phyloP scores from a whole-genome alignment of 257 asterid genomes.

The Solanum ossicruentum region DNA sequence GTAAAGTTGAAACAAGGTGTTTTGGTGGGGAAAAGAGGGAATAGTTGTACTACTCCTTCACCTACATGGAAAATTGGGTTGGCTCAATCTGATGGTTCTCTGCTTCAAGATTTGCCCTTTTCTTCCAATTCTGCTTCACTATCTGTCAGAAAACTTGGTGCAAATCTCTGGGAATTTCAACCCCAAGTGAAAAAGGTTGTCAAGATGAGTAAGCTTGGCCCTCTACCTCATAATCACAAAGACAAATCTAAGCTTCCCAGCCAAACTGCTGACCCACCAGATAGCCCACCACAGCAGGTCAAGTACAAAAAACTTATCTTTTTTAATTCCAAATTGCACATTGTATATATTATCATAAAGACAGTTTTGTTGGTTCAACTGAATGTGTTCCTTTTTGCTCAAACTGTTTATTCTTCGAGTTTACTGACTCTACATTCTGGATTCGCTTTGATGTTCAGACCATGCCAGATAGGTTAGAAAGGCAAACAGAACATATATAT shows the following conservation, averaged over 20 bases:
- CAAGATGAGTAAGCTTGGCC: slow-evolving; percentile 17
- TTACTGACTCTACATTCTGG: not conserved
- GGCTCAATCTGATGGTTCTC: slow-evolving; percentile 41
- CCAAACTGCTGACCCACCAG: slow-evolving; percentile 2
- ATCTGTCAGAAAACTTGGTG: slow-evolving; percentile 75
- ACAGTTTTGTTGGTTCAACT: not conserved
- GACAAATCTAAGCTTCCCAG: slow-evolving; percentile 7
- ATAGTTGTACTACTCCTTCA: slow-evolving; percentile 66
- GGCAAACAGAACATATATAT: not conserved
- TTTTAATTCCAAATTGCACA: not conserved
- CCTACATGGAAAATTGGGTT: slow-evolving; percentile 64
- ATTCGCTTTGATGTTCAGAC: not conserved
- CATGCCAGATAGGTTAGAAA: not conserved
- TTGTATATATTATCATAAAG: not conserved
- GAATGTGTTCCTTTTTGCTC: not conserved
- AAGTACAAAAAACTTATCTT: not conserved
- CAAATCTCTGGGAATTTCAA: slow-evolving; percentile 72
- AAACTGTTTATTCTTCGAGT: not conserved
- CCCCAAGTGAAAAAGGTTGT: slow-evolving; percentile 10
- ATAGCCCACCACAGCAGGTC: slow-evolving; percentile 26
- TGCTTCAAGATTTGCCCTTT: slow-evolving; percentile 33
- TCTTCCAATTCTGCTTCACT: slow-evolving; percentile 22
- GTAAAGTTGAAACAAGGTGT: slow-evolving; percentile 52
- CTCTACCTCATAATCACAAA: slow-evolving; percentile 6
- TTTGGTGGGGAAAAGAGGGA: slow-evolving; percentile 57